Base-by-base conservation (phyloP, 257 asterid species). In the Nemophila menziesii region DNA sequence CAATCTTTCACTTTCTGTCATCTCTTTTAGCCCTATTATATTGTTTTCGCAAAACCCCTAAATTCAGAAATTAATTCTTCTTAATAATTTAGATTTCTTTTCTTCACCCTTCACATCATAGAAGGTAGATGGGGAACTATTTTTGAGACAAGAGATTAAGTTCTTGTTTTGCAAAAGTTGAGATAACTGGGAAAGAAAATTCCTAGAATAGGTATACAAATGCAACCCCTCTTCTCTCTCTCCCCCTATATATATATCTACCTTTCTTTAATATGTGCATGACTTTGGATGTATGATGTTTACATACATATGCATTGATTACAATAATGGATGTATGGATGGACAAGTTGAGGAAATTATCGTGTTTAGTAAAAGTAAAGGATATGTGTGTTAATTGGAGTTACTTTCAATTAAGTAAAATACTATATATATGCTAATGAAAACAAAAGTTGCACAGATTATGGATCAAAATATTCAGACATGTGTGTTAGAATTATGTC, bases 101-200 rank as follows among this genome's bases (percentile, higher is more conserved):
- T 11, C 24, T 1, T 14, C 16, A 4, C 22, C 11, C 27, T 34
- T 55, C 44, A 45, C 52, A 54, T 44, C 44, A 54, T 66, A 64
- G 72, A n/a, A n/a, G n/a, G n/a, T 55, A 52, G 85, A 67, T 60
- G 72, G 51, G 57, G 56, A 48, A 29, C 13, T 40, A 44, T 41
- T 51, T 16, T 15, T 54, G 49, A 39, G 48, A 42, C 33, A 65
- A 47, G 76, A 66, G 66, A 54, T 4, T 24, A 24, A 51, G 62
- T 51, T 52, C 29, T 62, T 56, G 71, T 45, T 43, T n/a, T n/a
- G 62, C 59, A 70, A 69, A 71, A 78, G 83, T 76, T 69, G 90
- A 66, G 71, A 51, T 78, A 75, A 76, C 73, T 86, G 76, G 94
- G 86, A 86, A 86, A 69, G 80, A 76, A 70, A 69, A 48, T 49